These are phyloP conservation scores for Plasmodium fragile DNA, from an alignment of 169 alveolate genomes.

Conservation along the genomic window DNA sequence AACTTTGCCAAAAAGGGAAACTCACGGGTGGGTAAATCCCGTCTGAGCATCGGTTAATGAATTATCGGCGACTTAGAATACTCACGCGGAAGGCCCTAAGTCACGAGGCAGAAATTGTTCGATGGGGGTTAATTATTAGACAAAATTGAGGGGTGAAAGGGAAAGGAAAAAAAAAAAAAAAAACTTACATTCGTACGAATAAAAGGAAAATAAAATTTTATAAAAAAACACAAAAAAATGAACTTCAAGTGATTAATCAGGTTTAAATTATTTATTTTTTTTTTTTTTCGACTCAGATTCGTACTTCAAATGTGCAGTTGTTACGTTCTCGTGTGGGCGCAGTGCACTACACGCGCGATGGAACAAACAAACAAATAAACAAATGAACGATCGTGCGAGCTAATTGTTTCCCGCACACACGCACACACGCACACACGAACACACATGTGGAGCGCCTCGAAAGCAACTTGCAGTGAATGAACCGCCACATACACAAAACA, in stretches of 20 bases:
- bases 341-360: not conserved
- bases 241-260: not conserved
- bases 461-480: not conserved
- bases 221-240: not conserved
- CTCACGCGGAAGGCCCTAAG: not conserved
- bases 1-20: not conserved
- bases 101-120: not conserved
- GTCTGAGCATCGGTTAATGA: not conserved
- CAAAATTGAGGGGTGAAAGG: not conserved
- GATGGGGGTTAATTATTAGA: not conserved
- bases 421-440: not conserved
- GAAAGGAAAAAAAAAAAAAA: not conserved
- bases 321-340: not conserved
- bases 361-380: not conserved
- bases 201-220: not conserved
- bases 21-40: not conserved
- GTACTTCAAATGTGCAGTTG: not conserved
- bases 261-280: not conserved
- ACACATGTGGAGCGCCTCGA: not conserved
- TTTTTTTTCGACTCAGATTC: not conserved
- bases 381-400: not conserved
- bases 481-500: not conserved
- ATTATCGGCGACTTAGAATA: not conserved
- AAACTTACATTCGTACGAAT: not conserved
- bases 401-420: not conserved